A percentile compares a stretch with the other conserved stretches of the same genome.
Evolutionary conservation across 2,329 filamentous ascomycete species (phyloP).

Genomic region (Trichoderma aggressivum): DNA sequence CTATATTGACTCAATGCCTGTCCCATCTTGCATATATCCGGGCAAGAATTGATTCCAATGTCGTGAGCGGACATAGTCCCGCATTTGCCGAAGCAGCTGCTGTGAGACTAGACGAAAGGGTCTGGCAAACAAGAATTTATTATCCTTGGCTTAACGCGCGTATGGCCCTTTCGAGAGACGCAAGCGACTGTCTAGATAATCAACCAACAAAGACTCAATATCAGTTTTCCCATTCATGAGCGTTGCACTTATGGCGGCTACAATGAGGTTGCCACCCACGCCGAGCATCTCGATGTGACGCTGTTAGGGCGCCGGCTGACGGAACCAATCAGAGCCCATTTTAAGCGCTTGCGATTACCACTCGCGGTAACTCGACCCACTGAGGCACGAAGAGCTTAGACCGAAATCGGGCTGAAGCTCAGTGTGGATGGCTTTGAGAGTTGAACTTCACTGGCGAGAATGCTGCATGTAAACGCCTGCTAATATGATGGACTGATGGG

Average conservation of each 20-base stretch:
- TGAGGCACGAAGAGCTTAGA: constrained; percentile 23
- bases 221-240: constrained; percentile 2
- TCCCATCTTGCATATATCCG: background rate
- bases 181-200: background rate
- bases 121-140: background rate
- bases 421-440: background rate
- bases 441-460: constrained; percentile 11
- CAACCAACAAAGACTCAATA: background rate
- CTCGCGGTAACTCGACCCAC: constrained; percentile 28
- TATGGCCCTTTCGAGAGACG: background rate
- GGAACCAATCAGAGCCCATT: constrained; percentile 27
- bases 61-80: background rate
- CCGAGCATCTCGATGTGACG: constrained; percentile 25
- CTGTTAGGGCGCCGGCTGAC: constrained; percentile 19
- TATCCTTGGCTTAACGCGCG: constrained; percentile 7
- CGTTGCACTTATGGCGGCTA: constrained; percentile 10
- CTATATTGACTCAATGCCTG: background rate
- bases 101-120: background rate
- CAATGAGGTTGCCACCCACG: constrained; percentile 17
- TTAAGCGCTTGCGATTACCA: constrained; percentile 32
- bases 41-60: background rate
- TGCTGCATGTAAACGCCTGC: background rate
- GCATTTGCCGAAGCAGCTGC: background rate
- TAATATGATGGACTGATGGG: background rate
- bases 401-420: constrained; percentile 13